These are phyloP conservation scores for Malassezia japonica DNA, from an alignment of 1,284 basidiomycete genomes.

Conservation along the genomic window DNA sequence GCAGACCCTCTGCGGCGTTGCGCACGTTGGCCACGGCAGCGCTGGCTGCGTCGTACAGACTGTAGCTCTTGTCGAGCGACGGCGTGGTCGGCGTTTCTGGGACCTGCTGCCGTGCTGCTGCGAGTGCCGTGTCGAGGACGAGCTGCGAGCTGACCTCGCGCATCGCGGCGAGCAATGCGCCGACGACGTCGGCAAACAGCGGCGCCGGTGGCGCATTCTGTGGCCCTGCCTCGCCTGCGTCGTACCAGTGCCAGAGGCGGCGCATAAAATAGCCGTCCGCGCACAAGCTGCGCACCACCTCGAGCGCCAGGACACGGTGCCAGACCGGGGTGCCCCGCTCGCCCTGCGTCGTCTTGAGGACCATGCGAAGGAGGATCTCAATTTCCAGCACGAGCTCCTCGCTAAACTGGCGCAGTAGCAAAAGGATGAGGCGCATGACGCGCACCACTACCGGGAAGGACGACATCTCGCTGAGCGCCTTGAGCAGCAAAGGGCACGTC, in stretches of 20 bases:
- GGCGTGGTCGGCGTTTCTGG: slow-evolving; percentile 19
- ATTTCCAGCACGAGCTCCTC: slow-evolving; percentile 53
- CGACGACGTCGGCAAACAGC: slow-evolving; percentile 33
- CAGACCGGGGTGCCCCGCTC: slow-evolving; percentile 20
- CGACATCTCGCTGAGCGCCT: slow-evolving; percentile 62
- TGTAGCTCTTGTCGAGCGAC: slow-evolving; percentile 24
- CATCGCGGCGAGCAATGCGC: slow-evolving; percentile 21
- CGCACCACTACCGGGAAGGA: slow-evolving; percentile 79
- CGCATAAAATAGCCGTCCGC: slow-evolving; percentile 34
- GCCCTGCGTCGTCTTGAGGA: slow-evolving; percentile 23
- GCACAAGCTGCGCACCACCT: slow-evolving; percentile 37
- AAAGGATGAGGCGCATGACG: slow-evolving; percentile 81
- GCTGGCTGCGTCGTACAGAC: slow-evolving; percentile 37
- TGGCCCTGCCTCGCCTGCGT: slow-evolving; percentile 9
- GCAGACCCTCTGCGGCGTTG: slow-evolving; percentile 15
- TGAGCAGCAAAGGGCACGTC: slow-evolving; percentile 78
- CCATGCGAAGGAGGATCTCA: slow-evolving; percentile 44
- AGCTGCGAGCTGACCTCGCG: slow-evolving; percentile 21
- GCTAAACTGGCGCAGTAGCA: slow-evolving; percentile 83
- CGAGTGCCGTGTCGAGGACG: slow-evolving; percentile 19
- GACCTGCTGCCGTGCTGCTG: slow-evolving; percentile 3
- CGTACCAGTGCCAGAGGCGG: slow-evolving; percentile 35
- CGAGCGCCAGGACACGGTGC: slow-evolving; percentile 42
- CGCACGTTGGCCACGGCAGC: slow-evolving; percentile 27
- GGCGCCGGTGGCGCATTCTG: slow-evolving; percentile 8